A percentile compares a stretch with the other conserved stretches of the same genome.
These are phyloP conservation scores for Lentinula raphanica DNA, from an alignment of 768 basidiomycete genomes.

Conservation along the genomic window DNA sequence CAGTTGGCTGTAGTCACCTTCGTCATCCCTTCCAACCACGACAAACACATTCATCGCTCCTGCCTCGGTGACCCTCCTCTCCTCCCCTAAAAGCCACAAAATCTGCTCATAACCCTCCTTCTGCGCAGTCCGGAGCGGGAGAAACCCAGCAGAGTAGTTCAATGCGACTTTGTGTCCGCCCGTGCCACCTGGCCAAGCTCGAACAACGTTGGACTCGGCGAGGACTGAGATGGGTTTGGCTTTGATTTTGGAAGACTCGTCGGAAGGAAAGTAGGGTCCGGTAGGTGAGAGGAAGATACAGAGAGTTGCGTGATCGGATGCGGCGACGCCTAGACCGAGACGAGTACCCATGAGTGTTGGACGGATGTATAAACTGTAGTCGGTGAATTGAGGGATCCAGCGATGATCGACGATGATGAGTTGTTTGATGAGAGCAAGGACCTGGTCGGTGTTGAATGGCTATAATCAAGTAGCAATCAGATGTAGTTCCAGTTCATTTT, in stretches of 20 bases:
- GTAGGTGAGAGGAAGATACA: constrained; percentile 70
- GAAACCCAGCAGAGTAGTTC: constrained; percentile 58
- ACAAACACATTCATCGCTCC: constrained; percentile 82
- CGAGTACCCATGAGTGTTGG: constrained; percentile 67
- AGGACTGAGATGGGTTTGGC: constrained; percentile 50
- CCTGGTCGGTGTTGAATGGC: constrained; percentile 67
- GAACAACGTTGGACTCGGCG: constrained; percentile 34
- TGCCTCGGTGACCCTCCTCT: constrained; percentile 40
- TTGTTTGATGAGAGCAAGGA: constrained; percentile 69
- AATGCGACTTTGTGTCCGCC: constrained; percentile 75
- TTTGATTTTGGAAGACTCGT: too few relatives aligned
- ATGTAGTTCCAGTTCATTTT: too few relatives aligned
- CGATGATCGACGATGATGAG: constrained; percentile 68
- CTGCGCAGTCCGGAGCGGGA: constrained; percentile 62
- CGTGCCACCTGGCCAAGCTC: constrained; percentile 59
- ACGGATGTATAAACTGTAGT: constrained; percentile 83
- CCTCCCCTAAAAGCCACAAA: constrained; percentile 68
- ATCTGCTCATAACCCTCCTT: constrained; percentile 71
- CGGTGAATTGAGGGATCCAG: constrained; percentile 76
- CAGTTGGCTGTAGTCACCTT: constrained; percentile 32
- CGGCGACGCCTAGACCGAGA: constrained; percentile 51
- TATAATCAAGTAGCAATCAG: constrained; percentile 23
- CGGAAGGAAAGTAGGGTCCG: constrained; percentile 72
- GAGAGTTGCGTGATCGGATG: constrained; percentile 66
- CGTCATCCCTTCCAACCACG: constrained; percentile 55